Evolutionary conservation across 179 eudicot species (phyloP).

Genomic region (Pouteria campechiana): DNA sequence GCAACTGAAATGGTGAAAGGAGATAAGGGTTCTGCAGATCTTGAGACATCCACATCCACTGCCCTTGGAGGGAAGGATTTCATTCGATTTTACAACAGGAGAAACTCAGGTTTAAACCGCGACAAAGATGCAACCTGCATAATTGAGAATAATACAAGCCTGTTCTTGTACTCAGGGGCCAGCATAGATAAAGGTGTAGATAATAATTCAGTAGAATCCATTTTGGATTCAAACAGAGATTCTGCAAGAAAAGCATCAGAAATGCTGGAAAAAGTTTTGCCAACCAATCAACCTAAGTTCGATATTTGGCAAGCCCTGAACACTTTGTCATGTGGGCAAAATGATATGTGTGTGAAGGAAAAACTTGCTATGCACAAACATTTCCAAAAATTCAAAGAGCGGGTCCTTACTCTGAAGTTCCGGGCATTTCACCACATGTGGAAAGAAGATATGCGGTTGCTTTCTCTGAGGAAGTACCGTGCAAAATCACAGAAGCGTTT

Average conservation of each 20-base stretch:
- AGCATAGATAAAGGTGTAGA: slow-evolving; percentile 10
- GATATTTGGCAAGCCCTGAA: slow-evolving; percentile 9
- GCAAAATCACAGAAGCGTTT: slow-evolving; percentile 56
- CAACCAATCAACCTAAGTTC: slow-evolving; percentile 13
- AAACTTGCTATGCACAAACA: slow-evolving; percentile 46
- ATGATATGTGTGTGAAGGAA: slow-evolving; percentile 25
- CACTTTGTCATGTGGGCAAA: slow-evolving; percentile 11
- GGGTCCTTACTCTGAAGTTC: slow-evolving; percentile 51
- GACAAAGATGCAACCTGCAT: not conserved
- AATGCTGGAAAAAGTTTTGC: slow-evolving; percentile 39
- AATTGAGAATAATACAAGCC: slow-evolving; percentile 1
- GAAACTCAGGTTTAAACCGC: slow-evolving; percentile 3
- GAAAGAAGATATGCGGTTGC: slow-evolving; percentile 68
- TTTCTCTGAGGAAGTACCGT: slow-evolving; percentile 44
- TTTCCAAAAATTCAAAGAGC: slow-evolving; percentile 43
- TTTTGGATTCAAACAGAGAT: slow-evolving; percentile 49
- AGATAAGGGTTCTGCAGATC: slow-evolving; percentile 8
- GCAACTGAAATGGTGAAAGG: slow-evolving; percentile 3
- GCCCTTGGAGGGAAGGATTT: slow-evolving; percentile 10
- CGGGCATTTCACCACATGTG: slow-evolving; percentile 61
- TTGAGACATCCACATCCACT: slow-evolving; percentile 7
- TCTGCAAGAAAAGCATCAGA: slow-evolving; percentile 44
- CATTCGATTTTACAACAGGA: slow-evolving; percentile 8
- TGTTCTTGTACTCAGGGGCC: not conserved
- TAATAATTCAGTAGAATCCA: slow-evolving; percentile 18